Evolutionary conservation across 805 yeast species (phyloP).

Genomic region (Blastobotrys americana): DNA sequence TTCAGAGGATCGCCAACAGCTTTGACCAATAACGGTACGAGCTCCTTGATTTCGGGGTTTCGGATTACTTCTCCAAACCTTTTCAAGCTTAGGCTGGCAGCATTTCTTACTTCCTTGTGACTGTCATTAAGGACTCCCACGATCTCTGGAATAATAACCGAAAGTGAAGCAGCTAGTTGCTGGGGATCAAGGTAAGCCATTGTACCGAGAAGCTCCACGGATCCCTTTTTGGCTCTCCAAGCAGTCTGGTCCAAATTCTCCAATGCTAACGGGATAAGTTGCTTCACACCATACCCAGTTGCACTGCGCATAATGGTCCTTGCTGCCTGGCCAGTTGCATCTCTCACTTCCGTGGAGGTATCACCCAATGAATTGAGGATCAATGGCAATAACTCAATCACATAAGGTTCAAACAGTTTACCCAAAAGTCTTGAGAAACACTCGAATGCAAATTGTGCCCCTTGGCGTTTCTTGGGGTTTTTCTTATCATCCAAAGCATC

Average conservation of each 20-base stretch:
- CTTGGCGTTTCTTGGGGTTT: conserved; percentile 67
- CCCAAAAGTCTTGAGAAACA: conserved; percentile 74
- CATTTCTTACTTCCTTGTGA: conserved; percentile 93
- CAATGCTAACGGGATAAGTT: conserved; percentile 84
- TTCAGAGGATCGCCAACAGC: conserved; percentile 97
- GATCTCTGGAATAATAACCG: conserved; percentile 90
- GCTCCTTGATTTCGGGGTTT: conserved; percentile 91
- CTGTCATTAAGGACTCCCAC: conserved; percentile 92
- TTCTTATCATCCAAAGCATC: conserved; percentile 87
- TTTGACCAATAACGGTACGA: conserved; percentile 77
- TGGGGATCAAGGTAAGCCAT: conserved; percentile 97
- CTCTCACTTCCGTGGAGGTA: conserved; percentile 73
- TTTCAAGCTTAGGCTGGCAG: conserved; percentile 83
- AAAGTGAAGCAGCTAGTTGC: conserved; percentile 81
- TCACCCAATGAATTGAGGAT: conserved; percentile 82
- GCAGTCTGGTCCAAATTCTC: conserved; percentile 78
- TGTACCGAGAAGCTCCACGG: conserved; percentile 91
- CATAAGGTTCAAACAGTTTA: conserved; percentile 85
- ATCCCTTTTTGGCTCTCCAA: conserved; percentile 96
- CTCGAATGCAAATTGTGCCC: conserved; percentile 81
- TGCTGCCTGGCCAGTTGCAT: conserved; percentile 82
- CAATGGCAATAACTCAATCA: conserved; percentile 77
- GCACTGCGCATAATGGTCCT: conserved; percentile 83
- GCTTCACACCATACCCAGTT: conserved; percentile 85
- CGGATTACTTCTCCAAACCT: conserved; percentile 95